Percentiles rank a stretch among this genome's conserved stretches.
phyloP scores from a whole-genome alignment of 345 rosid genomes.

The Hibiscus trionum region DNA sequence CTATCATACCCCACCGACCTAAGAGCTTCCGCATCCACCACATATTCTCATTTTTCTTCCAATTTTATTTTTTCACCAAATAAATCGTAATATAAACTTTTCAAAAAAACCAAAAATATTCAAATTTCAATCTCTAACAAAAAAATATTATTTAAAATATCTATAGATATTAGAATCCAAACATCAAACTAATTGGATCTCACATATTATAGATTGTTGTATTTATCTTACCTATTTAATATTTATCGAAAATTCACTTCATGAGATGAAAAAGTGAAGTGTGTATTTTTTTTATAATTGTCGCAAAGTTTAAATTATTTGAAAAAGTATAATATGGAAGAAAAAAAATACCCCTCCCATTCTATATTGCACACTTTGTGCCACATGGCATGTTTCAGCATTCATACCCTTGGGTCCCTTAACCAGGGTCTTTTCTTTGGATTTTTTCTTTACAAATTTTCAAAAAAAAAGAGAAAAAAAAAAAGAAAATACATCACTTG shows the following conservation, averaged over 20 bases:
- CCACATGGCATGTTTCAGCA: background rate
- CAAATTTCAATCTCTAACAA: too few relatives aligned
- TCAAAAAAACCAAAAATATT: too few relatives aligned
- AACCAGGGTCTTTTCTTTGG: background rate
- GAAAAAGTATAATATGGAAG: background rate
- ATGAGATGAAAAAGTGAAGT: background rate
- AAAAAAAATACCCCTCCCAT: background rate
- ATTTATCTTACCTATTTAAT: background rate
- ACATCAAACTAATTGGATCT: too few relatives aligned
- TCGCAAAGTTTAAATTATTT: background rate
- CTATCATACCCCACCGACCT: too few relatives aligned
- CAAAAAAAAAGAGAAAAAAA: background rate
- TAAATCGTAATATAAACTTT: too few relatives aligned
- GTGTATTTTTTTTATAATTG: background rate
- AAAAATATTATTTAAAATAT: too few relatives aligned
- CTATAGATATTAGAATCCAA: too few relatives aligned
- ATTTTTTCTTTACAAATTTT: background rate
- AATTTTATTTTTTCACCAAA: too few relatives aligned
- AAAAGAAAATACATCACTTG: background rate
- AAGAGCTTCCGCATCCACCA: too few relatives aligned
- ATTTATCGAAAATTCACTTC: background rate
- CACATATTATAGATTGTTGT: too few relatives aligned
- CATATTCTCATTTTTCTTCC: too few relatives aligned
- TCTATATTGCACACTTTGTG: background rate
- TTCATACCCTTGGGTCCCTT: background rate